These are phyloP conservation scores for Salvia miltiorrhiza DNA, from an alignment of 257 asterid genomes.

Conservation along the genomic window DNA sequence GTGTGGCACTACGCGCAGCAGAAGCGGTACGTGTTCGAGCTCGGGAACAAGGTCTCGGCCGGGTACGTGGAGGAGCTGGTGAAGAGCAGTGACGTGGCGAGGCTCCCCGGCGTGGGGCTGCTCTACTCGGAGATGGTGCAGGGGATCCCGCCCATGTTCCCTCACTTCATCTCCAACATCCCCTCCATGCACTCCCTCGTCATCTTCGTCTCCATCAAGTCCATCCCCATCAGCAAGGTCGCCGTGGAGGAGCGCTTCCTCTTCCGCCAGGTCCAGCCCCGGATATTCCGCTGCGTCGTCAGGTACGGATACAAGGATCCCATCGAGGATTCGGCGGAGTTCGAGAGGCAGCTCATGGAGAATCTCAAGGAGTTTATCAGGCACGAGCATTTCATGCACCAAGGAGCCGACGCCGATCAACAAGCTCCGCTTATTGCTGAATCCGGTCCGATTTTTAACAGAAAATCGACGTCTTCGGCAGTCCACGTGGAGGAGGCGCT, in stretches of 20 bases:
- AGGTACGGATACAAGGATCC: slow-evolving; percentile 68
- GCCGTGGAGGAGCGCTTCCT: slow-evolving; percentile 50
- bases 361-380: slow-evolving; percentile 47
- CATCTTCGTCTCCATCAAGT: slow-evolving; percentile 65
- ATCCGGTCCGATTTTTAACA: slow-evolving; percentile 16
- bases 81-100: slow-evolving; percentile 19
- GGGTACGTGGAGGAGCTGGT: slow-evolving; percentile 38
- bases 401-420: slow-evolving; percentile 14
- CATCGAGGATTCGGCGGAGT: slow-evolving; percentile 41
- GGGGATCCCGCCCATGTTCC: slow-evolving; percentile 70
- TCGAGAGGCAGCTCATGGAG: slow-evolving; percentile 46
- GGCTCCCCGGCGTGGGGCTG: slow-evolving; percentile 63
- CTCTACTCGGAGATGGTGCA: slow-evolving; percentile 66
- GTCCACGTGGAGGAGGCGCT: slow-evolving; percentile 38
- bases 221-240: slow-evolving; percentile 63
- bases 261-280: slow-evolving; percentile 55
- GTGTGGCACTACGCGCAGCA: slow-evolving; percentile 62
- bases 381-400: slow-evolving; percentile 46
- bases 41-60: slow-evolving; percentile 53
- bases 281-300: slow-evolving; percentile 55
- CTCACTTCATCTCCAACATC: slow-evolving; percentile 53
- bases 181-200: slow-evolving; percentile 57
- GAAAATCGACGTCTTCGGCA: slow-evolving; percentile 25
- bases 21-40: slow-evolving; percentile 53
- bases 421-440: background rate